Evolutionary conservation across 768 basidiomycete species (phyloP).

Genomic region (Roridomyces roridus): DNA sequence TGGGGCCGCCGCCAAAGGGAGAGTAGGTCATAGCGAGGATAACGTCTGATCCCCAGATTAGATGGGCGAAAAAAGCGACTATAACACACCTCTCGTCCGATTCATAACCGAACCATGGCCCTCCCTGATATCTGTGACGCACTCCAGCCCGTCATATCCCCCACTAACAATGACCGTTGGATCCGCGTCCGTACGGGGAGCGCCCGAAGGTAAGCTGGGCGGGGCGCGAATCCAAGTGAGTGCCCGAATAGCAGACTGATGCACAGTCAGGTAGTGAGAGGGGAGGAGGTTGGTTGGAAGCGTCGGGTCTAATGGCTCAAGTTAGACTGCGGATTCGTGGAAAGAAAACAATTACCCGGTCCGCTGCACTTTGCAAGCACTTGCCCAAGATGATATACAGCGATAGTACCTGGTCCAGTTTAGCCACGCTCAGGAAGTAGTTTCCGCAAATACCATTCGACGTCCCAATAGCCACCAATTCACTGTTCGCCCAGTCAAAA

Average conservation of each 20-base stretch:
- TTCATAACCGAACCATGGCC: slow-evolving; percentile 72
- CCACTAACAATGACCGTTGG: slow-evolving; percentile 79
- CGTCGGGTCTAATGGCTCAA: slow-evolving; percentile 27
- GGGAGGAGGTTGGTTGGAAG: slow-evolving; percentile 58
- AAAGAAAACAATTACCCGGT: slow-evolving; percentile 34
- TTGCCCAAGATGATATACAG: slow-evolving; percentile 59
- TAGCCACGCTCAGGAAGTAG: too few relatives aligned
- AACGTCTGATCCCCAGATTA: slow-evolving; percentile 56
- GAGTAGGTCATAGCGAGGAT: slow-evolving; percentile 74
- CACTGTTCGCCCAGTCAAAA: slow-evolving; percentile 91
- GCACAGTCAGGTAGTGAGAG: slow-evolving; percentile 72
- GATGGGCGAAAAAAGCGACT: neutral
- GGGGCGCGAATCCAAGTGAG: slow-evolving; percentile 80
- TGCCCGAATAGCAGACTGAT: slow-evolving; percentile 82
- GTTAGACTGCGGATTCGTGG: too few relatives aligned
- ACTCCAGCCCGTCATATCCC: slow-evolving; percentile 81
- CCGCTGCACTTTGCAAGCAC: slow-evolving; percentile 41
- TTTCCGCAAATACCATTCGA: slow-evolving; percentile 68
- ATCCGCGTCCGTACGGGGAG: slow-evolving; percentile 52
- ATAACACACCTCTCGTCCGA: slow-evolving; percentile 69
- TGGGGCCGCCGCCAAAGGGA: slow-evolving; percentile 67
- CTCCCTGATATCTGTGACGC: slow-evolving; percentile 80
- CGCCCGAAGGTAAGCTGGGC: slow-evolving; percentile 53
- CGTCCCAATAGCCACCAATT: slow-evolving; percentile 80
- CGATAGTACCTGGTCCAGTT: slow-evolving; percentile 52